Conservation (phyloP, 306 rosid species). For the Fragaria ananassa region DNA sequence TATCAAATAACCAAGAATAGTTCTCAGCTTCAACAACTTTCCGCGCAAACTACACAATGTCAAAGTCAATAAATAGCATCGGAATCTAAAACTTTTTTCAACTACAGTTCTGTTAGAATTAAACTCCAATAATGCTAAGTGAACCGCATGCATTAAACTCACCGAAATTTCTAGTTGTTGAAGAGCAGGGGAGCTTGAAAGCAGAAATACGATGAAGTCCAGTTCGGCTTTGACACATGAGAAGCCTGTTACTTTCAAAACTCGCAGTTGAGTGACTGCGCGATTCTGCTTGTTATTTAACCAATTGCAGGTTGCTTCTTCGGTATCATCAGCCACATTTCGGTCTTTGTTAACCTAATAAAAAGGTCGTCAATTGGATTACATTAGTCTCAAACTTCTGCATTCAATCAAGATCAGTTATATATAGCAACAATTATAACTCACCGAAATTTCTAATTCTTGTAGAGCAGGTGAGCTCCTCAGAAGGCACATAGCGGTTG, state of each 20-base stretch:
- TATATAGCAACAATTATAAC: background rate
- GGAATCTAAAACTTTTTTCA: background rate
- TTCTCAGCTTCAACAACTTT: conserved; percentile 21
- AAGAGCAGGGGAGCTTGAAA: conserved; percentile 53
- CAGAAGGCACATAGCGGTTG: conserved; percentile 46
- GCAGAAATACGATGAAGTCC: conserved; percentile 45
- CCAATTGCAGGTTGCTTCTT: background rate
- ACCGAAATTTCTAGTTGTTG: conserved; percentile 52
- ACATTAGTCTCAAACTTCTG: background rate
- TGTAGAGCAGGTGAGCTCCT: conserved; percentile 54
- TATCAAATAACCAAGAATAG: conserved; percentile 27
- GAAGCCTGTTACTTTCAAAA: conserved; percentile 39
- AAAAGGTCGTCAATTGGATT: no score
- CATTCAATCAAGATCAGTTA: background rate
- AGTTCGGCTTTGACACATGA: conserved; percentile 39
- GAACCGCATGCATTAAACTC: no score
- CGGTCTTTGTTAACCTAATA: background rate
- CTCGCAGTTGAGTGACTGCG: conserved; percentile 30
- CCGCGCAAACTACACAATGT: conserved; percentile 32
- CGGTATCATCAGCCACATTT: background rate
- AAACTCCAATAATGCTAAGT: conserved; percentile 13
- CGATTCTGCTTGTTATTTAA: conserved; percentile 3
- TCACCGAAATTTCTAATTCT: conserved; percentile 48
- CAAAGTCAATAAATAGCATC: background rate
- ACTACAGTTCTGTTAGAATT: background rate